These are phyloP conservation scores for Phytopythium montanum DNA, from an alignment of 352 stramenopile species.

Conservation along the genomic window DNA sequence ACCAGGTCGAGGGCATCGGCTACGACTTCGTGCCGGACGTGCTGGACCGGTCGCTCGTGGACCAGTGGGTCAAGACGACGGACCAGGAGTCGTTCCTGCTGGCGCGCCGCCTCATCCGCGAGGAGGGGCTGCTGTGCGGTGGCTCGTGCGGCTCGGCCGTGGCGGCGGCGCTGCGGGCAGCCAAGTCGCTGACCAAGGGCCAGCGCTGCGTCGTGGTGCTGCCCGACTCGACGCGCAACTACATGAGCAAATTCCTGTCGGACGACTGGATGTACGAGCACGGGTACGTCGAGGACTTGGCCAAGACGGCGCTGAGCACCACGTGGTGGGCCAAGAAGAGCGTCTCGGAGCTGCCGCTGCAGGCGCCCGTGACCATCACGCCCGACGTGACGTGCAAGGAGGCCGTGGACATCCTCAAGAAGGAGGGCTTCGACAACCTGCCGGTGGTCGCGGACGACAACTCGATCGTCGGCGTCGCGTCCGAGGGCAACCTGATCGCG, in stretches of 20 bases:
- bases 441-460: too few relatives aligned
- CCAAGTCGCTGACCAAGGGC: conserved; percentile 67
- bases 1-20: conserved; percentile 95
- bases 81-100: conserved; percentile 94
- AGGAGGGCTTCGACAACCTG: too few relatives aligned
- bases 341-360: too few relatives aligned
- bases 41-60: conserved; percentile 88
- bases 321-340: too few relatives aligned
- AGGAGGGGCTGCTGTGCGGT: conserved; percentile 94
- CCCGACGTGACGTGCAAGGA: too few relatives aligned
- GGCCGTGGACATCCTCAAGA: too few relatives aligned
- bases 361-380: too few relatives aligned
- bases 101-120: conserved; percentile 91
- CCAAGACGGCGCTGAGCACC: too few relatives aligned
- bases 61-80: conserved; percentile 94
- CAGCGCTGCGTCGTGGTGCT: conserved; percentile 94
- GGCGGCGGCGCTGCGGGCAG: conserved; percentile 78
- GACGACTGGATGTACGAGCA: too few relatives aligned
- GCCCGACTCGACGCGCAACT: conserved; percentile 95
- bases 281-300: too few relatives aligned
- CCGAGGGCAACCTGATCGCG: too few relatives aligned
- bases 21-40: conserved; percentile 97
- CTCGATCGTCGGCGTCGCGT: too few relatives aligned
- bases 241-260: conserved; percentile 94
- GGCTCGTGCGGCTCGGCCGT: conserved; percentile 91